phyloP scores from a whole-genome alignment of 176 grass and related monocot genomes.

The Dendrocalamus sinicus region DNA sequence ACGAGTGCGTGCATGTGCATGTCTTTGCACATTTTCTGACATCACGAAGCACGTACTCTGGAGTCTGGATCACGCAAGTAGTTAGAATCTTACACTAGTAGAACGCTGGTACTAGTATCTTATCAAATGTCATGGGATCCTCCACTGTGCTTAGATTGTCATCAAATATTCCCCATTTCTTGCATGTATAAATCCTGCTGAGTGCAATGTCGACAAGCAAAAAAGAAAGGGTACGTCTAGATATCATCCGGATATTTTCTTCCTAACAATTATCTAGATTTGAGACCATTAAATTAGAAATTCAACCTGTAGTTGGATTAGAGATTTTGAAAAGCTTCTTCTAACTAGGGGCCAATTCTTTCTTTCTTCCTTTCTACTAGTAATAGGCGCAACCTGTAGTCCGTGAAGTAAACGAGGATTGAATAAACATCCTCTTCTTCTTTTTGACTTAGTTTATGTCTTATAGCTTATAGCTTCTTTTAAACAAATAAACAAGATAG shows the following conservation, averaged over 20 bases:
- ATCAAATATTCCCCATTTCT: neutral
- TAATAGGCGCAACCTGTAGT: neutral
- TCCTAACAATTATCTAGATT: too few relatives aligned
- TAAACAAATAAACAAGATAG: too few relatives aligned
- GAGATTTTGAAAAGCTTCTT: neutral
- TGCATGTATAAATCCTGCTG: too few relatives aligned
- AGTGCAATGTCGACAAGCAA: neutral
- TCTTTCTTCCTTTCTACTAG: neutral
- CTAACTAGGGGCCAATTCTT: neutral
- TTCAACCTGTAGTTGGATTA: too few relatives aligned
- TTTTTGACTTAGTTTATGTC: too few relatives aligned
- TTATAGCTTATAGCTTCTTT: too few relatives aligned
- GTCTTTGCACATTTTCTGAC: neutral
- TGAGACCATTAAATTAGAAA: too few relatives aligned
- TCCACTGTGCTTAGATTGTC: neutral
- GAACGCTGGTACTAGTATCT: neutral
- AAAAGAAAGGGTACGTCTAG: too few relatives aligned
- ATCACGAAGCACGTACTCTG: neutral
- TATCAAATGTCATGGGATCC: neutral
- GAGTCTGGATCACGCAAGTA: neutral
- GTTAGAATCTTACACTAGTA: neutral
- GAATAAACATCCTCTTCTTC: neutral
- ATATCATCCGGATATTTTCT: too few relatives aligned
- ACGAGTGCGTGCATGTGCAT: conserved; percentile 28
- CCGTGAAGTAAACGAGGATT: conserved; percentile 31